phyloP scores from a whole-genome alignment of 768 basidiomycete genomes.

The Cytidiella melzeri region DNA sequence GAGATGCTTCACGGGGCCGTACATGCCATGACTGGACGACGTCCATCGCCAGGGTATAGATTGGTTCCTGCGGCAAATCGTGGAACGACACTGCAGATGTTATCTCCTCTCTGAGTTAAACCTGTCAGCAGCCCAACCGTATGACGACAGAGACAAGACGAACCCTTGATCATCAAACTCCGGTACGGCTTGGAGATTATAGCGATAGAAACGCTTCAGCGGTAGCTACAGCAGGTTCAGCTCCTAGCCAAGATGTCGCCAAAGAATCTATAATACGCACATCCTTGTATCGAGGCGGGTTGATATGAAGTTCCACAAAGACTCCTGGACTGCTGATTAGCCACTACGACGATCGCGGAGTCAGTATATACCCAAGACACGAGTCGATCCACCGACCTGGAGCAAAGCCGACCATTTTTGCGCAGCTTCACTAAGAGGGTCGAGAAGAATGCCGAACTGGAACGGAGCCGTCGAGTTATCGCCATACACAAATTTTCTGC shows the following conservation, averaged over 20 bases:
- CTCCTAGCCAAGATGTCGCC: neutral
- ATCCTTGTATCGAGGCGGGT: slow-evolving; percentile 63
- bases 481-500: slow-evolving; percentile 66
- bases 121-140: slow-evolving; percentile 37
- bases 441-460: slow-evolving; percentile 67
- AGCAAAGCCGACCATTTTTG: slow-evolving; percentile 84
- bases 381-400: slow-evolving; percentile 37
- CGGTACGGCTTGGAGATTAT: slow-evolving; percentile 51
- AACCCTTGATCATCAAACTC: slow-evolving; percentile 70
- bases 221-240: slow-evolving; percentile 51
- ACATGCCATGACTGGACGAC: slow-evolving; percentile 91
- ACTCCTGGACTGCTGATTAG: slow-evolving; percentile 55
- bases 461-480: slow-evolving; percentile 60
- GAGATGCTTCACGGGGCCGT: slow-evolving; percentile 78
- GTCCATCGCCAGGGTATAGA: slow-evolving; percentile 93
- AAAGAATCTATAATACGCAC: slow-evolving; percentile 39
- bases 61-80: slow-evolving; percentile 74
- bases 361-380: slow-evolving; percentile 3
- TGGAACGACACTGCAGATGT: slow-evolving; percentile 57
- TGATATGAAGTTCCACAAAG: slow-evolving; percentile 72
- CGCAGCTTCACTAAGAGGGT: slow-evolving; percentile 79
- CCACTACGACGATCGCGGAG: slow-evolving; percentile 40
- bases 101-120: slow-evolving; percentile 33
- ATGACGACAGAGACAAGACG: slow-evolving; percentile 18
- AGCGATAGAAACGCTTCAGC: slow-evolving; percentile 89